phyloP scores from a whole-genome alignment of 257 asterid species.

The Solanum gracilifrons region DNA sequence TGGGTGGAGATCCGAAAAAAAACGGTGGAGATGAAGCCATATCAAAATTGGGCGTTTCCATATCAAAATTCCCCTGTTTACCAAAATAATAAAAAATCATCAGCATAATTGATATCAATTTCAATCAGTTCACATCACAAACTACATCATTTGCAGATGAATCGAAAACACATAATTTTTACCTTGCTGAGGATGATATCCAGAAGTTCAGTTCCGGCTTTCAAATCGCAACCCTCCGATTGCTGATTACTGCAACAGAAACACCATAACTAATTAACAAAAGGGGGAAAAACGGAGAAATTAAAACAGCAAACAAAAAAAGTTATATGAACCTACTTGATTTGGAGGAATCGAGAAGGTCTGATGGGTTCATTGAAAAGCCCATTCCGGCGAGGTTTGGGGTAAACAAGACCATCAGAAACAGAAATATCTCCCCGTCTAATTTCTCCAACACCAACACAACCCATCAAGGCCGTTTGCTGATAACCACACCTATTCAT shows the following conservation, averaged over 20 bases:
- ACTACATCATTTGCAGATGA: not conserved
- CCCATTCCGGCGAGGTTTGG: not conserved
- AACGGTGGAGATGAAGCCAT: conserved; percentile 49
- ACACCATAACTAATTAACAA: not conserved
- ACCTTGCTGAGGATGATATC: not conserved
- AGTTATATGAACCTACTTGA: not conserved
- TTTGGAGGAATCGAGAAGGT: not conserved
- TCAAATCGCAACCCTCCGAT: not conserved
- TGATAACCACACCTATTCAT: not conserved
- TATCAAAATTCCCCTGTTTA: conserved; percentile 15
- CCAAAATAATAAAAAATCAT: not conserved
- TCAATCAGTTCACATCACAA: not conserved
- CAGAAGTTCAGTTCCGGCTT: conserved; percentile 1
- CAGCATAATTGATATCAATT: not conserved
- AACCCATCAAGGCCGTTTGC: not conserved
- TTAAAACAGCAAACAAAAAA: not conserved
- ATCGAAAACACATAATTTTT: not conserved
- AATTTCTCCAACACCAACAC: not conserved
- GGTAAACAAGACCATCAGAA: not conserved
- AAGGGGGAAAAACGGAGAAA: not conserved
- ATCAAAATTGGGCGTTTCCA: conserved; percentile 21
- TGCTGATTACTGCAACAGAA: not conserved
- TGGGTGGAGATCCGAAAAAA: conserved; percentile 47
- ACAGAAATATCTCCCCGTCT: not conserved
- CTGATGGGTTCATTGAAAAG: not conserved